Percentiles rank a stretch among this genome's conserved stretches.
These are phyloP conservation scores for Astrephomene gubernaculifera DNA, from an alignment of 139 green algal species.

Conservation along the genomic window DNA sequence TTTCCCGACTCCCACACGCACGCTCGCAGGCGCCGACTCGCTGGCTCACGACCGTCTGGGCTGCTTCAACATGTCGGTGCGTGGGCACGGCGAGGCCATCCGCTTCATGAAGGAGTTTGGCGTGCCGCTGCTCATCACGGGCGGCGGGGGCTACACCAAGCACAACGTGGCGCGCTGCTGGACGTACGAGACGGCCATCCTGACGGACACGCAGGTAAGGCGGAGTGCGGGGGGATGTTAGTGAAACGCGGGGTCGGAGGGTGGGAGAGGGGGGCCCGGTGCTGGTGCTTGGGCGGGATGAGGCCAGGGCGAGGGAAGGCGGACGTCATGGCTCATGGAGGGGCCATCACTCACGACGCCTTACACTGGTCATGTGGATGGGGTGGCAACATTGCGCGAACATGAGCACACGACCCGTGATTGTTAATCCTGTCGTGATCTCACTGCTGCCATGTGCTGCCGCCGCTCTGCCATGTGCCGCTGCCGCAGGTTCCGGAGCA, in stretches of 20 bases:
- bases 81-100: slow-evolving; percentile 82
- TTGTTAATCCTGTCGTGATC: no score
- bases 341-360: no score
- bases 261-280: no score
- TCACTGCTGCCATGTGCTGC: no score
- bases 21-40: slow-evolving; percentile 86
- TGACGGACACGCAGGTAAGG: slow-evolving; percentile 74
- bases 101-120: slow-evolving; percentile 92
- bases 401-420: no score
- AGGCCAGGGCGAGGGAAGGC: no score
- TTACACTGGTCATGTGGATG: no score
- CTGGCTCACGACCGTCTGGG: slow-evolving; percentile 92
- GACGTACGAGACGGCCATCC: slow-evolving; percentile 93
- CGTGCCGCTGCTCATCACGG: slow-evolving; percentile 91
- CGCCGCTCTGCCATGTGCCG: slow-evolving; percentile 28
- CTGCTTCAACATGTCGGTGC: slow-evolving; percentile 93
- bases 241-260: background rate
- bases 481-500: slow-evolving; percentile 76
- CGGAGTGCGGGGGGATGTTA: background rate
- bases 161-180: slow-evolving; percentile 97
- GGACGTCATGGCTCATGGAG: no score
- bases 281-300: no score
- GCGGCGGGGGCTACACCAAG: slow-evolving; percentile 96
- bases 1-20: no score
- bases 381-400: no score